Base-by-base conservation (phyloP, 1,284 basidiomycete genomes). In the Rhodotorula sp. region DNA sequence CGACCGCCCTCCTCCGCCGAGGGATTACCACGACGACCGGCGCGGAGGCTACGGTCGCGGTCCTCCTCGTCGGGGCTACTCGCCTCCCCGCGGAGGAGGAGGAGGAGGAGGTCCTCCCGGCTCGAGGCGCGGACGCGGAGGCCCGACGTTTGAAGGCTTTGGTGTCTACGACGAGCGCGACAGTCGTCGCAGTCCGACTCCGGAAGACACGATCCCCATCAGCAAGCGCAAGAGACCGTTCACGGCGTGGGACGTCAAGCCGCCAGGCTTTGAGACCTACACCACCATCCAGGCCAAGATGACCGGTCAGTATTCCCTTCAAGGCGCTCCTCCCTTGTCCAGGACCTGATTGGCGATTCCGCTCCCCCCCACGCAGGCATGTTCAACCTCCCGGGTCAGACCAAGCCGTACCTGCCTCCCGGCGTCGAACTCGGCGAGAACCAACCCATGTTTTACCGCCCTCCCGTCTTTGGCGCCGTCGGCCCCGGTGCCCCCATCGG, bases 281-380 rank as follows among this genome's bases (percentile, higher is more conserved):
- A 90, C 90, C 4, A 93, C 95, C 21, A 87, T 94, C 85, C 93
- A 97, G 80, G 96, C 96, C 34, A 99, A 99, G 82, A 91, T 94
- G 82, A 97, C 95, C 66, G 94, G 93, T 92, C 78, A 76, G 87
- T 79, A 26, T 62, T 2, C 56, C 5, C 39, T 47, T 5, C 34
- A 39, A 56, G 4, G 4, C 21, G 8, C 3, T 62, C 34, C 3
- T 26, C 43, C 20, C 20, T 60, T 58, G n/a, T 60, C n/a, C 57
- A 29, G 29, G 16, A 23, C 39, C 59, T 65, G 47, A 59, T 39
- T 49, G 7, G 3, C 34, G 23, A 65, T n/a, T 29, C 3, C 31
- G 39, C 49, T n/a, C n/a, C 62, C 20, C 3, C 20, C 26, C n/a
- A 34, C n/a, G 1, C 70, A 91, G 93, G 93, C 73, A 84, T 94